A percentile compares a stretch with the other conserved stretches of the same genome.
These are phyloP conservation scores for Haplographium delicatum DNA, from an alignment of 495 filamentous ascomycete genomes.

Conservation along the genomic window DNA sequence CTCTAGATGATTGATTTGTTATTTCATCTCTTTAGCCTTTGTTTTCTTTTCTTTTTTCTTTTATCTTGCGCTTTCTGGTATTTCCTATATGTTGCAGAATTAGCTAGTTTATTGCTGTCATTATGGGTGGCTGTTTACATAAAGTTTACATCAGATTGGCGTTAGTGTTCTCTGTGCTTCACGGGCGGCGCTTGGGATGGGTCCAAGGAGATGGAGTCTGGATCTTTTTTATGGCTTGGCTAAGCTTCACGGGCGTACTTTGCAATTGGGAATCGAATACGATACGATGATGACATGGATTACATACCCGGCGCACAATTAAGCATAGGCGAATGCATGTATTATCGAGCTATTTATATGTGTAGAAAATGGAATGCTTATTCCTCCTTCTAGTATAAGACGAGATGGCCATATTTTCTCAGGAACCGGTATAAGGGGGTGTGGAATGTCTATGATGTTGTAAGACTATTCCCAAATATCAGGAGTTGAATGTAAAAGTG, in stretches of 20 bases:
- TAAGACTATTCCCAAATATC: too few species aligned
- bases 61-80: too few species aligned
- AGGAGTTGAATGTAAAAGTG: too few species aligned
- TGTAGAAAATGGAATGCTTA: too few species aligned
- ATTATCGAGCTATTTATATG: not conserved
- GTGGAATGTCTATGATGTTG: too few species aligned
- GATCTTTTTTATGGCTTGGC: constrained; percentile 4
- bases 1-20: constrained; percentile 20
- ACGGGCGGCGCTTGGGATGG: not conserved
- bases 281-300: not conserved
- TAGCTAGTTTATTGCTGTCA: not conserved
- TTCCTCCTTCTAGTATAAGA: too few species aligned
- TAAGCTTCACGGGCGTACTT: not conserved
- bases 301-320: too few species aligned
- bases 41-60: too few species aligned
- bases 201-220: not conserved
- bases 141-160: not conserved
- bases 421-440: too few species aligned
- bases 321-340: not conserved
- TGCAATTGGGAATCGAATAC: not conserved
- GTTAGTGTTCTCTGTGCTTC: not conserved
- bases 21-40: not conserved
- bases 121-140: constrained; percentile 1
- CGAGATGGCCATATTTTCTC: too few species aligned
- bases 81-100: not conserved